Evolutionary conservation across 805 yeast genomes (phyloP).

Genomic region (Nakazawaea anatomiae): DNA sequence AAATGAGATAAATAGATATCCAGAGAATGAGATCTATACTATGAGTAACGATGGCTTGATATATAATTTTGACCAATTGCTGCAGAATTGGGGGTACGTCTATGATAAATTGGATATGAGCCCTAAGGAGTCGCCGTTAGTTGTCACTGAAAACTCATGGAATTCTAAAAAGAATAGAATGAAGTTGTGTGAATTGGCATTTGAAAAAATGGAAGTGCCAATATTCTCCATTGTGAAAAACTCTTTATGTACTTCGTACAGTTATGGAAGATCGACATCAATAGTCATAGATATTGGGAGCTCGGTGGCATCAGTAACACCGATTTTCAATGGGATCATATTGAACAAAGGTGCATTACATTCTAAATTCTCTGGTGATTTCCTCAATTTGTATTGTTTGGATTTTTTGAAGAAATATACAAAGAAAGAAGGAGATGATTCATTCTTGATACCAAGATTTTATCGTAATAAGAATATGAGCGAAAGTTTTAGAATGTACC

Average conservation of each 20-base stretch:
- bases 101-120: slow-evolving; percentile 47
- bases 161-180: slow-evolving; percentile 51
- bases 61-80: slow-evolving; percentile 69
- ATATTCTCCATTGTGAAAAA: slow-evolving; percentile 68
- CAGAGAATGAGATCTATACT: slow-evolving; percentile 48
- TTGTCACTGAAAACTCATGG: slow-evolving; percentile 57
- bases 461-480: slow-evolving; percentile 20
- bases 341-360: slow-evolving; percentile 59
- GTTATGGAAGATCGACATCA: slow-evolving; percentile 73
- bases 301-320: slow-evolving; percentile 64
- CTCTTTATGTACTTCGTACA: slow-evolving; percentile 72
- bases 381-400: slow-evolving; percentile 58
- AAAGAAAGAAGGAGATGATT: slow-evolving; percentile 23
- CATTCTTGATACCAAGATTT: slow-evolving; percentile 27
- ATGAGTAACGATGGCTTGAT: slow-evolving; percentile 57
- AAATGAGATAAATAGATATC: slow-evolving; percentile 40
- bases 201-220: slow-evolving; percentile 71
- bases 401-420: slow-evolving; percentile 36
- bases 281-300: slow-evolving; percentile 79
- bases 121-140: slow-evolving; percentile 60
- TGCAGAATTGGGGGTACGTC: slow-evolving; percentile 62
- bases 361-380: slow-evolving; percentile 81
- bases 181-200: slow-evolving; percentile 63
- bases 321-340: slow-evolving; percentile 70
- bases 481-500: slow-evolving; percentile 34